These are phyloP conservation scores for Aphanocladium album DNA, from an alignment of 2,329 filamentous ascomycete genomes.

Conservation along the genomic window DNA sequence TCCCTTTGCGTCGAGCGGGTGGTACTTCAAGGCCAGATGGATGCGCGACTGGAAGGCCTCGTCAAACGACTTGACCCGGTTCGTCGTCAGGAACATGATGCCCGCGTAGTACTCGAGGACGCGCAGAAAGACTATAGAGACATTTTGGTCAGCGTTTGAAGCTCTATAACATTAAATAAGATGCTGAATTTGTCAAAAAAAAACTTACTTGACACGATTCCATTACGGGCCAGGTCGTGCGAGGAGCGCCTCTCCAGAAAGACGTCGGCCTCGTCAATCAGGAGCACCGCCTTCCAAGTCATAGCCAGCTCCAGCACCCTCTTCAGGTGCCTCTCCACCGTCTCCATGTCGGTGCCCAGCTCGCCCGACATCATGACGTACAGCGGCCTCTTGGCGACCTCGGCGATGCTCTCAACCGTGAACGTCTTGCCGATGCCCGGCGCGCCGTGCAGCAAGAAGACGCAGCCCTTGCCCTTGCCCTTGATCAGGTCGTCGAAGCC, in stretches of 20 bases:
- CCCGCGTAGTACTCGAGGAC: constrained; percentile 31
- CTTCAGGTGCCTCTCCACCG: constrained; percentile 19
- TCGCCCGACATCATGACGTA: constrained; percentile 25
- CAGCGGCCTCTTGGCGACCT: constrained; percentile 20
- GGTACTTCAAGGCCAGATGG: constrained; percentile 29
- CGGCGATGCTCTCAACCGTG: constrained; percentile 22
- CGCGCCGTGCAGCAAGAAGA: constrained; percentile 28
- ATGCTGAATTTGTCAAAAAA: too few species aligned
- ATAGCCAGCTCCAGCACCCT: constrained; percentile 21
- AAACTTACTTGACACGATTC: constrained; percentile 19
- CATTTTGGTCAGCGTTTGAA: not conserved
- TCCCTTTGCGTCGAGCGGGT: constrained; percentile 19
- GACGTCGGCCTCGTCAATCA: constrained; percentile 26
- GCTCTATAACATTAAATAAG: too few species aligned
- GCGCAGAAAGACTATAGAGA: constrained; percentile 26
- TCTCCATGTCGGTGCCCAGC: constrained; percentile 19
- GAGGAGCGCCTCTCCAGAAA: constrained; percentile 22
- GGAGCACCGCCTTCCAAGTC: constrained; percentile 20
- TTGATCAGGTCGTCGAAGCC: not conserved
- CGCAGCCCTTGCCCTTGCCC: constrained; percentile 24
- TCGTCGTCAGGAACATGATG: constrained; percentile 32
- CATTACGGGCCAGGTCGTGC: constrained; percentile 22
- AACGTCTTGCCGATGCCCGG: constrained; percentile 30
- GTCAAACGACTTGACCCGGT: constrained; percentile 29
- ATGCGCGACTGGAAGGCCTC: constrained; percentile 33